Evolutionary conservation across 106 monocot species (phyloP).

Genomic region (Dioscorea dumetorum): DNA sequence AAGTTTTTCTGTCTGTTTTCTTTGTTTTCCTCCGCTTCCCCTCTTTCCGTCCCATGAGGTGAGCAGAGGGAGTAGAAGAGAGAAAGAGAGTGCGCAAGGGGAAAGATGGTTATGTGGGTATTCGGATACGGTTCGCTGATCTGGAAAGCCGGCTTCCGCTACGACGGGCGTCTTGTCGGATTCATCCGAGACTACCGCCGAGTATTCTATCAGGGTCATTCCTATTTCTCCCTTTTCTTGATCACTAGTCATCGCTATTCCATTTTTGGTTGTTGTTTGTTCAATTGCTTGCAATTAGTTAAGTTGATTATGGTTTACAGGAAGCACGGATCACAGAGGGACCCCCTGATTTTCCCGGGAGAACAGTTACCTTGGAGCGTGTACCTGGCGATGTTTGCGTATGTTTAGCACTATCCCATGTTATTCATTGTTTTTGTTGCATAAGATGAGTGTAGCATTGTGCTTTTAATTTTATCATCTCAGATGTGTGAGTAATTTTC

Average conservation of each 20-base stretch:
- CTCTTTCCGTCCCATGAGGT: no score
- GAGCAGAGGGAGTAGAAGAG: not conserved
- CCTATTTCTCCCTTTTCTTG: not conserved
- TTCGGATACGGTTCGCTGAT: slow-evolving; percentile 96
- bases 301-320: slow-evolving; percentile 17
- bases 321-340: slow-evolving; percentile 95
- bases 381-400: slow-evolving; percentile 58
- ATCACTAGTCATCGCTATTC: not conserved
- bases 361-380: slow-evolving; percentile 81
- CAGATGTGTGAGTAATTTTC: no score
- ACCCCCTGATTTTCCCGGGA: slow-evolving; percentile 80
- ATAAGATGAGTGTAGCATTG: not conserved
- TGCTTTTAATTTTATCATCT: no score
- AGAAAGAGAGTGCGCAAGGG: slow-evolving; percentile 5
- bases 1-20: no score
- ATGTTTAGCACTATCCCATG: slow-evolving; percentile 7
- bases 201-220: slow-evolving; percentile 84
- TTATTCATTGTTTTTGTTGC: not conserved
- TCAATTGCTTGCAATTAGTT: not conserved
- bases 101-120: slow-evolving; percentile 73
- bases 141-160: slow-evolving; percentile 90
- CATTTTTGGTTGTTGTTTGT: not conserved
- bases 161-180: slow-evolving; percentile 67
- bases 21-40: no score
- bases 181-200: slow-evolving; percentile 83